Base-by-base conservation (phyloP, 2,329 filamentous ascomycete genomes). In the Scytalidium lignicola region DNA sequence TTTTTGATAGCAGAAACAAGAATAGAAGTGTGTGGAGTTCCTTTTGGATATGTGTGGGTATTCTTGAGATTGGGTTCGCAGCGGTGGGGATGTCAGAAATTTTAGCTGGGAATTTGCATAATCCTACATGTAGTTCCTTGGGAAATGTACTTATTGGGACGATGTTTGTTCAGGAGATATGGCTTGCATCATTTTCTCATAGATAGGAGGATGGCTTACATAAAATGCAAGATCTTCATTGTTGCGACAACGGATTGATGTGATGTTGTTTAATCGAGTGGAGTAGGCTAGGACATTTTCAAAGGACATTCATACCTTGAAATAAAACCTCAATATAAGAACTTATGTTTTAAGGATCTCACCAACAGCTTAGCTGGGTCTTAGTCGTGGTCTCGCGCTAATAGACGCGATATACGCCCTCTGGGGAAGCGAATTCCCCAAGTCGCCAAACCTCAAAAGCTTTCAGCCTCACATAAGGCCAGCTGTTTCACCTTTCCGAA, bases 141-240 rank as follows among this genome's bases (percentile, higher is more conserved):
- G 54, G 54, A 2, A 49, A 45, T 6, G 21, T 51, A 20, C 26
- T 56, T 5, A 41, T 52, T 23, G 50, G 47, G 17, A 48, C 21
- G 3, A 54, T 54, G 50, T 19, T 52, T 17, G 41, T 52, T 3
- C 49, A 56, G 44, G 48, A 55, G 37, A 28, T 57, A 3, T 51
- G 45, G 51, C 41, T 49, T 44, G 44, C 46, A 26, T 52, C 26
- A 32, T 53, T 54, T 44, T 13, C 32, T 15, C 32, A 37, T n/a
- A 7, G 15, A 37, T 17, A n/a, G 32, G 15, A 17, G 15, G 4
- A 37, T 37, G 15, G 26, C 15, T 15, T 37, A 37, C 32, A 28
- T 7, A 28, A 7, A 28, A 7, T 28, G 13, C n/a, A n/a, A n/a
- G n/a, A n/a, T n/a, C n/a, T n/a, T n/a, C n/a, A n/a, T n/a, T n/a